Conservation (phyloP, 2,329 filamentous ascomycete species). For the Ophiosphaerella herpotricha region DNA sequence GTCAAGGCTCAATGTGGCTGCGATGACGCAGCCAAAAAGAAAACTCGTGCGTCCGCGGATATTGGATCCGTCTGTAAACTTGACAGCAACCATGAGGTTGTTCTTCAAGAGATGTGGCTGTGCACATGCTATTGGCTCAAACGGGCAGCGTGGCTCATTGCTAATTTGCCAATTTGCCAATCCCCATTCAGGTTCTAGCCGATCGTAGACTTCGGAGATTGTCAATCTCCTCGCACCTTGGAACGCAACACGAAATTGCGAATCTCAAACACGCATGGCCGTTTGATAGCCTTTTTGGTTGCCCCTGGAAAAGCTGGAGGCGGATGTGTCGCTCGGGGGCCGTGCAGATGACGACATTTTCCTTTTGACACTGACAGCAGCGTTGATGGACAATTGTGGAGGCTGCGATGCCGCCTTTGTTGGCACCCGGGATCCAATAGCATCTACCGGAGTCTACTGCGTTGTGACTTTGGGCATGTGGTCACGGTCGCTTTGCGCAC, state of each 20-base stretch:
- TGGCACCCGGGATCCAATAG: conserved; percentile 7
- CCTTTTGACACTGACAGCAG: conserved; percentile 7
- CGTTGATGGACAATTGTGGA: conserved; percentile 1
- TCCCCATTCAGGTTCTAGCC: not conserved
- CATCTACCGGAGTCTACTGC: not conserved
- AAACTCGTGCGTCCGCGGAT: not conserved
- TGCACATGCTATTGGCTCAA: not conserved
- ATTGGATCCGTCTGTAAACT: not conserved
- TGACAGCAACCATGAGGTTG: not conserved
- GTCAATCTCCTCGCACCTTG: conserved; percentile 1
- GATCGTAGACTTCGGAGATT: conserved; percentile 1
- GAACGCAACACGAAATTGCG: conserved; percentile 1
- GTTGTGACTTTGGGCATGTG: not conserved
- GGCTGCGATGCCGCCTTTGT: conserved; percentile 1
- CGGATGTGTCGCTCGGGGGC: conserved; percentile 1
- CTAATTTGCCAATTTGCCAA: conserved; percentile 2
- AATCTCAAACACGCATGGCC: conserved; percentile 4
- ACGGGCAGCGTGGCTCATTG: conserved; percentile 1
- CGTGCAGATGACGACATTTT: conserved; percentile 7
- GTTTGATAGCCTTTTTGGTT: not conserved
- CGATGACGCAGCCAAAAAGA: conserved; percentile 1
- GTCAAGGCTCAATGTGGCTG: not conserved
- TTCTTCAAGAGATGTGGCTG: conserved; percentile 3
- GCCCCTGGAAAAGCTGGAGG: conserved; percentile 5
- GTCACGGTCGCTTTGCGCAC: too few species aligned